Evolutionary conservation across 176 grass and related monocot genomes (phyloP), one percentile per base, ranked within the genome.

Genomic region (Cocos nucifera): DNA sequence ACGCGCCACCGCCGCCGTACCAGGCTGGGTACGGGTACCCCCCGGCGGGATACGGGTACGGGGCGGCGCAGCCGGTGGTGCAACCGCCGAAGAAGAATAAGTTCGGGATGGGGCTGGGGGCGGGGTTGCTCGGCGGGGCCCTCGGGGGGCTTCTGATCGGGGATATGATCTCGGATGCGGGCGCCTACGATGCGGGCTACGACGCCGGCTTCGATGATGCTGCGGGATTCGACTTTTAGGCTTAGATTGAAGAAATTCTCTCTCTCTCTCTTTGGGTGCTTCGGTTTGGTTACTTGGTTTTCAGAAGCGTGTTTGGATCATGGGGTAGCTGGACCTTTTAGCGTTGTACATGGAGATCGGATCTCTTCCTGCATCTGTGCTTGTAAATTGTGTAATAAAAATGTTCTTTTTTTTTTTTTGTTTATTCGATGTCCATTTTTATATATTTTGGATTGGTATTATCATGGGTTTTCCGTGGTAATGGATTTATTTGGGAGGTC

Each of bases 111-210:
- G 86, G 70, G 7, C 70, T 78, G 8, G 82, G 68, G n/a, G 75
- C 75, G 6, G 78, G 89, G n/a, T 44, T 82, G 61, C 74, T 82
- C 6, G 54, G 77, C 24, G 88, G 88, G 26, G 87, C 87, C 0
- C 74, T 83, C 50, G 74, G 84, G 51, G 81, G 85, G 22, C 78
- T 86, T 55, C 53, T 83, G 44, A 58, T 79, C 21, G 71, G 74
- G 21, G 90, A 86, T 18, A 79, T 81, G 75, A 55, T 83, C 64
- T 70, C 85, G 0, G 82, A 95, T 35, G 69, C 22, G 12, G 62
- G 70, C 32, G 79, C 62, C 2, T 89, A 89, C 55, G 72, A 70
- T 35, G 54, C 53, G 5, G 85, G 84, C 2, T 95, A 90, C 71
- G 72, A 72, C 29, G 92, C 61, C 3, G 87, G 78, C 15, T 19